These are phyloP conservation scores for Pseudonitzschia pungens DNA, from an alignment of 108 stramenopile species.

Conservation along the genomic window DNA sequence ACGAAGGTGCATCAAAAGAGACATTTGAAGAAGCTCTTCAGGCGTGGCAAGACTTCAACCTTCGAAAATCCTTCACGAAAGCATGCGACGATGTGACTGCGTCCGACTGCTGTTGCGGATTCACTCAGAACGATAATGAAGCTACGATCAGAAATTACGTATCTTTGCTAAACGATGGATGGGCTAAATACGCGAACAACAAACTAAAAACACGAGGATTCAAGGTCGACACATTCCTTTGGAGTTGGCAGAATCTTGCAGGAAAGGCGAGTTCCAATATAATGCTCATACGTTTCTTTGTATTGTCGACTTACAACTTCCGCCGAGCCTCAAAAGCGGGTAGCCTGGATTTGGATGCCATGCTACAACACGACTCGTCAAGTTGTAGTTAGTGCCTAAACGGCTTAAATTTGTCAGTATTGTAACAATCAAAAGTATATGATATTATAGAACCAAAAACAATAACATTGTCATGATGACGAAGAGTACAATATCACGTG, in stretches of 20 bases:
- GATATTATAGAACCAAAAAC: too few relatives aligned
- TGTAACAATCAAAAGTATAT: too few relatives aligned
- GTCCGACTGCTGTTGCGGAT: conserved; percentile 40
- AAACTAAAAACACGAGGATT: conserved; percentile 26
- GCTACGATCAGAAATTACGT: conserved; percentile 23
- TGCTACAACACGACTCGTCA: conserved; percentile 14
- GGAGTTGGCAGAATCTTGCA: conserved; percentile 41
- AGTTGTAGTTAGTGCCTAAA: too few relatives aligned
- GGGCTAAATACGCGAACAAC: conserved; percentile 26
- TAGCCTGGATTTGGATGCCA: conserved; percentile 25
- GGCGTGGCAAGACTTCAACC: conserved; percentile 33
- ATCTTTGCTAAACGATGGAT: conserved; percentile 21
- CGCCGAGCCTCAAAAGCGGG: conserved; percentile 17
- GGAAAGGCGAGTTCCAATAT: conserved; percentile 40
- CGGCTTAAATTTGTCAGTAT: too few relatives aligned
- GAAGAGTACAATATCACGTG: too few relatives aligned
- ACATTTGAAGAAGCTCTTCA: conserved; percentile 35
- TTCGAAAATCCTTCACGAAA: conserved; percentile 26
- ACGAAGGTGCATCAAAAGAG: conserved; percentile 12
- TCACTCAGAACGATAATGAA: conserved; percentile 27
- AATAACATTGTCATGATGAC: too few relatives aligned
- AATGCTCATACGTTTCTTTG: conserved; percentile 43
- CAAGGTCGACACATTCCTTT: conserved; percentile 38
- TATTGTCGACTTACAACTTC: conserved; percentile 23
- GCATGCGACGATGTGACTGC: conserved; percentile 37